Evolutionary conservation across 1,284 basidiomycete genomes (phyloP), one percentile per base, ranked within the genome.

Genomic region (Ganoderma lingzhi): DNA sequence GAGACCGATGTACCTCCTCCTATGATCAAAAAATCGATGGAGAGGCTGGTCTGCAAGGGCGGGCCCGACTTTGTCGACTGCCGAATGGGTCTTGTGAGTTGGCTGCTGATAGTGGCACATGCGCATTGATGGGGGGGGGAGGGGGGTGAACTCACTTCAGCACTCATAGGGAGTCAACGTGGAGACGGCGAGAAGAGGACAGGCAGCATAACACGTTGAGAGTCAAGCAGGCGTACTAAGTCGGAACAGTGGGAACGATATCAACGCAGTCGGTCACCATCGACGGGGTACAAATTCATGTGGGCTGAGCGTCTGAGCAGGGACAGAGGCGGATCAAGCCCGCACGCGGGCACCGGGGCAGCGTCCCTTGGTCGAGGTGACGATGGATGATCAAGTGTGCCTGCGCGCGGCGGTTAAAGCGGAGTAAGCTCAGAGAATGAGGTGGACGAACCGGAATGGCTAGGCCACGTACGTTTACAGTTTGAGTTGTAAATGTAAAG

Each of bases 1-100:
- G 56, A 61, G 41, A 2, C 41, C 9, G 39, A 41, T 61, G 12
- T 53, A 68, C 67, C 67, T 64, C 63, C 67, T 19, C 67, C 67
- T 28, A 68, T 69, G 51, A 71, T 68, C 19, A 72, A 39, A 62
- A 72, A 67, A 6, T 66, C 63, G 68, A 66, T 59, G 48, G 72
- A 62, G 14, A 59, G 63, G 32, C 37, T 65, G 32, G 67, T 72
- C 63, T 70, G 64, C 6, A 72, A 55, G 6, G 69, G 69, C 10
- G 67, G 58, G 56, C 35, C 39, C 8, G 62, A 68, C n/a, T 64
- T 58, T 3, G 62, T 59, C 15, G 62, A 64, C 66, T 68, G 28
- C 35, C n/a, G 12, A 53, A 19, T 1, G 30, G 9, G 30, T 17
- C 30, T 64, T 64, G 56, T 19, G 56, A 35, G 56, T 15, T 19